Evolutionary conservation across 73 alveolate genomes (phyloP), one percentile per base, ranked within the genome.

Genomic region (Diophrys sp.): DNA sequence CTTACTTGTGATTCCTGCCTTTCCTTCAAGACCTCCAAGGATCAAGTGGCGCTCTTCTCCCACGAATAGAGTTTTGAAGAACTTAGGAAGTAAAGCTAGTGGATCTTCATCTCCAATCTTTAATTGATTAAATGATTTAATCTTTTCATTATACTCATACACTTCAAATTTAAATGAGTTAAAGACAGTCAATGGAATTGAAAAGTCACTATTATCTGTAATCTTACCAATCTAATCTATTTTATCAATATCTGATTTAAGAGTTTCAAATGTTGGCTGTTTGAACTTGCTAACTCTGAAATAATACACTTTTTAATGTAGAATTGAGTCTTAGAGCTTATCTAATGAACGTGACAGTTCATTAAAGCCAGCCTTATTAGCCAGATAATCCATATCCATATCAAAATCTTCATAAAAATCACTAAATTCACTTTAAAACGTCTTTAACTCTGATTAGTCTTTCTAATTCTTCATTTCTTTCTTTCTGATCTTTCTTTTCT

Each of bases 351-450:
- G 14, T 23, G 26, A 29, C 54, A 66, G 28, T 67, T 72, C 72
- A 33, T 73, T 77, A 28, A 75, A 67, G 56, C 81, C 71, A 0
- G 91, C 91, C 44, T 72, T 57, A 69, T 83, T 83, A 18, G 91
- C 91, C 71, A 83, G 56, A 31, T 53, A 66, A 66, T 83, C 91
- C 91, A 83, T 83, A 27, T 83, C 91, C 33, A n/a, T 34, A 56
- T 72, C 91, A 75, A 83, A 83, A 26, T 83, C 91, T 67, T 29
- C 70, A 14, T 74, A 32, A 71, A 83, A 83, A 2, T 83, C 91
- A 25, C 11, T 0, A 44, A 70, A 83, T 27, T 83, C 91, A 1
- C 31, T 2, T 26, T 31, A 26, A 53, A 27, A 83, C 55, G 32
- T 67, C 56, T 31, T 68, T 24, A 83, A 33, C 54, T 75, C 85